Evolutionary conservation across 2,329 filamentous ascomycete genomes (phyloP).

Genomic region (Aspergillus costaricaensis): DNA sequence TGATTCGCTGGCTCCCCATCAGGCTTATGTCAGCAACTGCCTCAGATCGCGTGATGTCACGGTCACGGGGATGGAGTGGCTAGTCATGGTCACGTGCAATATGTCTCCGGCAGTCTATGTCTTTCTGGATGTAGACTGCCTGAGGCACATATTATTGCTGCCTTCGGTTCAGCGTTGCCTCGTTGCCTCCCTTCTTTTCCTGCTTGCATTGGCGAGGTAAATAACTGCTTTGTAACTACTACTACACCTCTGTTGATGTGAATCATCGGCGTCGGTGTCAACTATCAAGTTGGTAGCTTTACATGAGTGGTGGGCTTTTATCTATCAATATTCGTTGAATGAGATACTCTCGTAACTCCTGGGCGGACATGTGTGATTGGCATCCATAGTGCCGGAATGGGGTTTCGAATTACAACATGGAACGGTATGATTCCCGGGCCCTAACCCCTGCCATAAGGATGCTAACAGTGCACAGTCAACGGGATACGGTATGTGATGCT

Average conservation of each 20-base stretch:
- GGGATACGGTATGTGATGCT: slow-evolving; percentile 65
- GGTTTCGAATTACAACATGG: slow-evolving; percentile 80
- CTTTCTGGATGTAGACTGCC: too few species aligned
- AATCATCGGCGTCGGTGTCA: background rate
- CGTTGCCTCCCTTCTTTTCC: too few species aligned
- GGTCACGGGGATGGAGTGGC: slow-evolving; percentile 19
- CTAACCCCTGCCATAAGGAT: background rate
- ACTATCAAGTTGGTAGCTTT: background rate
- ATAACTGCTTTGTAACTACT: background rate
- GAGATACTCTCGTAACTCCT: background rate
- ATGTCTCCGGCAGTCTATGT: too few species aligned
- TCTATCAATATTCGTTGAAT: background rate
- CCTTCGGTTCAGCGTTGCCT: too few species aligned
- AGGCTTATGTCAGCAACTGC: slow-evolving; percentile 21
- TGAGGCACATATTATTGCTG: too few species aligned
- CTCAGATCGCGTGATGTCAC: slow-evolving; percentile 30
- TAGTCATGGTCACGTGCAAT: background rate
- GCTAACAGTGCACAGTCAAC: slow-evolving; percentile 61
- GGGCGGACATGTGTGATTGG: slow-evolving; percentile 19
- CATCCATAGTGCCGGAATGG: slow-evolving; percentile 54
- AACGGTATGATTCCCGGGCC: slow-evolving; percentile 62
- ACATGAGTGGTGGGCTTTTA: background rate
- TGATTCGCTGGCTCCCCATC: slow-evolving; percentile 28
- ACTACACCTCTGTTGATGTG: background rate
- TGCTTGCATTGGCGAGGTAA: too few species aligned